A percentile compares a stretch with the other conserved stretches of the same genome.
Evolutionary conservation across 352 stramenopile species (phyloP).

Genomic region (Aphanomyces cochlioides): DNA sequence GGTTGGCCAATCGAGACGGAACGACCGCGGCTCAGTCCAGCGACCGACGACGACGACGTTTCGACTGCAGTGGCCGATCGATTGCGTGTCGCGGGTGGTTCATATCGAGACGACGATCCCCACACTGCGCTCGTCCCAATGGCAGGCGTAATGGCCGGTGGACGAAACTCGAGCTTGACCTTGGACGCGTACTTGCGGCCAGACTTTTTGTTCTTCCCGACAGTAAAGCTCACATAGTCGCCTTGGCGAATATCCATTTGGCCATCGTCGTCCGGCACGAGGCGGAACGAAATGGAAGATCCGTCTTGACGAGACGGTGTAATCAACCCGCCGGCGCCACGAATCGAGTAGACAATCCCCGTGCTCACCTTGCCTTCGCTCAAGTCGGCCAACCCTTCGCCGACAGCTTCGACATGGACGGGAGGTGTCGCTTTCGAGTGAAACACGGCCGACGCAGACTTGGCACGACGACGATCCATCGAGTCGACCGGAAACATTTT

Average conservation of each 20-base stretch:
- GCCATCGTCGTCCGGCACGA: conserved; percentile 84
- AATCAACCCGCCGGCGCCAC: conserved; percentile 75
- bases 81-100: conserved; percentile 38
- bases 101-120: conserved; percentile 31
- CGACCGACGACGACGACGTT: conserved; percentile 36
- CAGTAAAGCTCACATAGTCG: conserved; percentile 85
- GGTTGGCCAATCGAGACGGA: conserved; percentile 7
- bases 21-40: conserved; percentile 27
- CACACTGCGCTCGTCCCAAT: neutral
- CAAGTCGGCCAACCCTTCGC: conserved; percentile 77
- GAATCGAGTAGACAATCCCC: conserved; percentile 83
- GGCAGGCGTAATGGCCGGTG: conserved; percentile 52
- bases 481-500: conserved; percentile 86
- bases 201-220: conserved; percentile 89
- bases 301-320: conserved; percentile 79
- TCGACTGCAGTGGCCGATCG: conserved; percentile 50
- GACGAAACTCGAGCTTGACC: conserved; percentile 84
- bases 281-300: conserved; percentile 80
- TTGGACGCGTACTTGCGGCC: conserved; percentile 85
- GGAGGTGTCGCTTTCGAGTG: conserved; percentile 26
- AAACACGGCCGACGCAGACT: conserved; percentile 57
- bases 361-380: conserved; percentile 86
- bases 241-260: conserved; percentile 80
- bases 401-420: conserved; percentile 78
- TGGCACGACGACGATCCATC: conserved; percentile 51